Base-by-base conservation (phyloP, 2,329 filamentous ascomycete species). In the Fragosphaeria purpurea region DNA sequence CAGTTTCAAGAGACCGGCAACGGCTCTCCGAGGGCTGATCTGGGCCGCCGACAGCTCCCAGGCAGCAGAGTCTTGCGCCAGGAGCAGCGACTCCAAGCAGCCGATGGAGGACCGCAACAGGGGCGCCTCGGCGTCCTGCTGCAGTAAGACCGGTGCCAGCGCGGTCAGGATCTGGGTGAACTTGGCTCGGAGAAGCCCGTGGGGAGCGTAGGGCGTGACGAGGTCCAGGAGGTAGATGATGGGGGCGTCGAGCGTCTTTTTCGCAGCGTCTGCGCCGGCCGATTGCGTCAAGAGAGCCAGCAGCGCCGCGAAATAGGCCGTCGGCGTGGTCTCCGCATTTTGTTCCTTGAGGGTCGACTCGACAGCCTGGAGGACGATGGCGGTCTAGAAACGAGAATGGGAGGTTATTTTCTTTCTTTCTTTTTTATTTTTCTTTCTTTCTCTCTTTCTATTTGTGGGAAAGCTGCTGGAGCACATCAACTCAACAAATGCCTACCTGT, bases 171-270 rank as follows among this genome's bases (percentile, higher is more conserved):
- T 96, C 67, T 94, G 87, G 33, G 87, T 85, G 71, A 98, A 98
- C 67, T 97, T 96, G 58, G 88, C 86, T 62, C 90, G 87, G 51
- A 98, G 84, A 53, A 98, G 82, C 53, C 90, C 81, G 55, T 87
- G 79, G 50, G 93, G 88, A 55, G 90, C 83, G 69, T 83, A 86
- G 53, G 86, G 86, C 12, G 89, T 93, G 59, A 96, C 80, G 58
- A 95, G 75, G 68, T 98, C 91, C 71, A 98, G 88, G 12, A 98
- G 83, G 68, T 98, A 98, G 59, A 98, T 86, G 57, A 94, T 85
- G 3, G 91, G 87, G 30, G 86, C 82, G 35, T 87, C 85, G 54
- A 94, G 74, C 57, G 94, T 88, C 65, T 87, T 86, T 64, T 91
- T 91, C 50, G 86, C 73, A 50, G 81, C 80, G 47, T 81, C 84